Evolutionary conservation across 208 protist species (phyloP).

Genomic region (Acanthamoeba castellanii): DNA sequence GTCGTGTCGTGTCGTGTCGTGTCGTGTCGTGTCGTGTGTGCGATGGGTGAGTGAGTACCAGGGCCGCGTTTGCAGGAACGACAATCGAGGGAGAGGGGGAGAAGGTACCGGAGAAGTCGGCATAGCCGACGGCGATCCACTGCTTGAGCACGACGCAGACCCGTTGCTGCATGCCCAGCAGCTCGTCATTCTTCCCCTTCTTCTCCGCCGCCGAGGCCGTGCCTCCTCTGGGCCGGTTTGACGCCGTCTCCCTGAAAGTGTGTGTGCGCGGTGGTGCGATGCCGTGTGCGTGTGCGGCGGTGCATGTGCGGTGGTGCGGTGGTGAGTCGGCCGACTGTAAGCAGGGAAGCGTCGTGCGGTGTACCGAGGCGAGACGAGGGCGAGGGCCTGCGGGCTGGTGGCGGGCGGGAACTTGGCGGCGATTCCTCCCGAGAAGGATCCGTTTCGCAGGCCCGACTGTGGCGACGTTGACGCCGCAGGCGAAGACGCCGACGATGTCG

Average conservation of each 20-base stretch:
- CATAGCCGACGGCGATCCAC: slow-evolving; percentile 16
- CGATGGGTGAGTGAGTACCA: no score
- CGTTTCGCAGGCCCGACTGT: not conserved
- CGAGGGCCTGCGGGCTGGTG: not conserved
- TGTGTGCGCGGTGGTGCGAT: no score
- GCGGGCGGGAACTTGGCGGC: not conserved
- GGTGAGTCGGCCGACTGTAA: no score
- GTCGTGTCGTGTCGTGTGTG: no score
- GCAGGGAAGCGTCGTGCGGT: no score
- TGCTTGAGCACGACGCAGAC: slow-evolving; percentile 33
- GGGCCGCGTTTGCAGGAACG: not conserved
- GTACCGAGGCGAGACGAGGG: slow-evolving; percentile 15
- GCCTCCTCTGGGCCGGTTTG: not conserved
- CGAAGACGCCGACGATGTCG: not conserved
- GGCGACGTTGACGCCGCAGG: not conserved
- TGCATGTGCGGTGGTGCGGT: no score
- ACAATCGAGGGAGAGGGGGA: no score
- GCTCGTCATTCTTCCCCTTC: not conserved
- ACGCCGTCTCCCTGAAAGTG: not conserved
- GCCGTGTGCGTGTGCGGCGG: no score
- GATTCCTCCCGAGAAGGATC: not conserved
- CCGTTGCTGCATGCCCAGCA: not conserved
- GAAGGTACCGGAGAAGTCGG: slow-evolving; percentile 15
- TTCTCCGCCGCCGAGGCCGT: not conserved
- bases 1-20: no score